Conservation (phyloP, 169 alveolate genomes). For the Plasmodium chabaudi region DNA sequence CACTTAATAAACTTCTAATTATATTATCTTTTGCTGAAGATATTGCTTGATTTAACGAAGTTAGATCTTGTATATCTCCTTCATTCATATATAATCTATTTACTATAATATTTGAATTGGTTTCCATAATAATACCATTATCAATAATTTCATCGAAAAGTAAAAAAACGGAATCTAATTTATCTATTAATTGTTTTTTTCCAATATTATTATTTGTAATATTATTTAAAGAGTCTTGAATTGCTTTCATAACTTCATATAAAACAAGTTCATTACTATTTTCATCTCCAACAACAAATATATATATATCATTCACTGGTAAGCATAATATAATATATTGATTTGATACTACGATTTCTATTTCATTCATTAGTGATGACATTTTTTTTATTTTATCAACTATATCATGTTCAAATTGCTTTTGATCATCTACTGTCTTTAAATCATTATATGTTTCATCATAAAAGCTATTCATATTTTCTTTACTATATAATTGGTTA, state of each 20-base stretch:
- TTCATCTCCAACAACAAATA: slow-evolving; percentile 79
- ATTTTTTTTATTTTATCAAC: slow-evolving; percentile 54
- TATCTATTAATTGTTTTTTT: slow-evolving; percentile 75
- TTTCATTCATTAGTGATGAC: slow-evolving; percentile 76
- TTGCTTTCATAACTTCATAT: slow-evolving; percentile 78
- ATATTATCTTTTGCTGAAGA: slow-evolving; percentile 68
- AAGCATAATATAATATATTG: slow-evolving; percentile 68
- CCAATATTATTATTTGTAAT: slow-evolving; percentile 80
- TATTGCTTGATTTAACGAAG: slow-evolving; percentile 64
- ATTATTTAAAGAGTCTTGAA: slow-evolving; percentile 68
- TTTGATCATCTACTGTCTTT: slow-evolving; percentile 43
- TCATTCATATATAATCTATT: slow-evolving; percentile 56
- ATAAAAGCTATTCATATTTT: slow-evolving; percentile 7
- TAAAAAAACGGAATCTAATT: slow-evolving; percentile 82
- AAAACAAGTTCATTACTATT: slow-evolving; percentile 81
- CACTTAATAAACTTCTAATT: slow-evolving; percentile 55
- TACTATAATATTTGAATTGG: slow-evolving; percentile 30
- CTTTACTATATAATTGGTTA: slow-evolving; percentile 16
- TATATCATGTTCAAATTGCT: slow-evolving; percentile 25
- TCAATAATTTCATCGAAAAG: slow-evolving; percentile 84
- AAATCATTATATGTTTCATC: slow-evolving; percentile 57
- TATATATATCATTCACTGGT: slow-evolving; percentile 27
- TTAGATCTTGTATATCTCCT: slow-evolving; percentile 47
- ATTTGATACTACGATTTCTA: slow-evolving; percentile 48
- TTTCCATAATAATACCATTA: slow-evolving; percentile 80